Evolutionary conservation across 2,329 filamentous ascomycete species (phyloP).

Genomic region (Talaromyces sp.): DNA sequence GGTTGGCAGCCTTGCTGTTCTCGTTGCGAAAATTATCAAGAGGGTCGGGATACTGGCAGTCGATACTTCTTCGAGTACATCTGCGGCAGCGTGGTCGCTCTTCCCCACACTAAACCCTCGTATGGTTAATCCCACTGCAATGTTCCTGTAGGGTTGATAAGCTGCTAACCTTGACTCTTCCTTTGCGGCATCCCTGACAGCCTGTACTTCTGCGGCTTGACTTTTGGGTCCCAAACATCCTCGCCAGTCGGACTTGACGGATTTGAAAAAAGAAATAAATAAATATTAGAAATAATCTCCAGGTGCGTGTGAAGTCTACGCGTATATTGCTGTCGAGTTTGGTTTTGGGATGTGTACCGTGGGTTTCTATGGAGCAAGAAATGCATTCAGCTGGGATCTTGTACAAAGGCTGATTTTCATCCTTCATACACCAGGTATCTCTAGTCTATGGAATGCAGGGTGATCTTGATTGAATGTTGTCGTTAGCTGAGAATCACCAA

Average conservation of each 20-base stretch:
- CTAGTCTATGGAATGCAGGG: neutral
- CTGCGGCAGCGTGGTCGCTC: neutral
- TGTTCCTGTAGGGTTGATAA: neutral
- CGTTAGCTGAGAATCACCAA: neutral
- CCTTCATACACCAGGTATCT: neutral
- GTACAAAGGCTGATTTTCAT: neutral
- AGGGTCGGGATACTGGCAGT: slow-evolving; percentile 1
- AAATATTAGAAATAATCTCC: neutral
- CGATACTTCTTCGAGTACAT: neutral
- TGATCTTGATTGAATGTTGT: neutral
- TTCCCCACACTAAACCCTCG: neutral
- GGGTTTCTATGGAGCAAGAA: neutral
- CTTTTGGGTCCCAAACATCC: neutral
- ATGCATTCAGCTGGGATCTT: neutral
- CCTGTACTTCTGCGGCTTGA: neutral
- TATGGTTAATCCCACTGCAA: neutral
- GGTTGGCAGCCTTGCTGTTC: neutral
- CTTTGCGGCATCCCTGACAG: neutral
- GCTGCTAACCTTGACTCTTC: neutral
- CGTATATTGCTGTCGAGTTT: neutral
- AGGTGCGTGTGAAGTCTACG: neutral
- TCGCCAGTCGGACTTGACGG: neutral
- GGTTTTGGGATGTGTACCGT: neutral
- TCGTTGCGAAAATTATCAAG: slow-evolving; percentile 5
- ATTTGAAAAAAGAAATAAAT: neutral